A percentile compares a stretch with the other conserved stretches of the same genome.
phyloP scores from a whole-genome alignment of 805 yeast genomes.

The Yamadazyma scolyti region DNA sequence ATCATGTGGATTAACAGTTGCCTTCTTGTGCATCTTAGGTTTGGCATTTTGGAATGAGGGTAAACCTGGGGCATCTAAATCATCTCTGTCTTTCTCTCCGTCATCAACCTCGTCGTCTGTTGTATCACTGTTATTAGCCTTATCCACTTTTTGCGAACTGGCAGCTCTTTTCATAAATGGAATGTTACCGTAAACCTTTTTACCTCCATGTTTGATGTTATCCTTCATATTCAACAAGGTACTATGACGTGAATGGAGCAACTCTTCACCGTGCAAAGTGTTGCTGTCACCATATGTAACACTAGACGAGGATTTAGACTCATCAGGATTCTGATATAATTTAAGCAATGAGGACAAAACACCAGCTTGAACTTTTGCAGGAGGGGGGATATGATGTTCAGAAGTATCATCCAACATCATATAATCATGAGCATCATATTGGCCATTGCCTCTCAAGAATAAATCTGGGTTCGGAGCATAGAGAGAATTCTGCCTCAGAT shows the following conservation, averaged over 20 bases:
- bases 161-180: slow-evolving; percentile 8
- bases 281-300: slow-evolving; percentile 9
- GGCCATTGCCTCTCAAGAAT: slow-evolving; percentile 22
- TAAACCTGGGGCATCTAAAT: slow-evolving; percentile 19
- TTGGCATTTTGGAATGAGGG: slow-evolving; percentile 45
- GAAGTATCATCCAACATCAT: slow-evolving; percentile 30
- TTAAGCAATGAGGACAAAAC: slow-evolving; percentile 75
- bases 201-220: slow-evolving; percentile 27
- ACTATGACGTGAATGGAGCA: slow-evolving; percentile 6
- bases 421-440: slow-evolving; percentile 21
- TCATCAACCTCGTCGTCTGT: slow-evolving; percentile 7
- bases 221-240: slow-evolving; percentile 21
- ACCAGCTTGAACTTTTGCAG: slow-evolving; percentile 72
- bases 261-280: slow-evolving; percentile 7
- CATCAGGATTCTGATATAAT: slow-evolving; percentile 54
- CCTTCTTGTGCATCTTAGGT: slow-evolving; percentile 32
- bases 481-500: slow-evolving; percentile 11
- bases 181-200: slow-evolving; percentile 15
- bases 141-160: slow-evolving; percentile 1
- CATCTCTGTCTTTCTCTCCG: too few species aligned
- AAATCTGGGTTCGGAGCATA: slow-evolving; percentile 46
- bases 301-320: slow-evolving; percentile 11
- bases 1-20: slow-evolving; percentile 10
- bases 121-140: slow-evolving; percentile 11
- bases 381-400: slow-evolving; percentile 34